These are phyloP conservation scores for Kodamaea jinghongensis DNA, from an alignment of 805 yeast species.

Conservation along the genomic window DNA sequence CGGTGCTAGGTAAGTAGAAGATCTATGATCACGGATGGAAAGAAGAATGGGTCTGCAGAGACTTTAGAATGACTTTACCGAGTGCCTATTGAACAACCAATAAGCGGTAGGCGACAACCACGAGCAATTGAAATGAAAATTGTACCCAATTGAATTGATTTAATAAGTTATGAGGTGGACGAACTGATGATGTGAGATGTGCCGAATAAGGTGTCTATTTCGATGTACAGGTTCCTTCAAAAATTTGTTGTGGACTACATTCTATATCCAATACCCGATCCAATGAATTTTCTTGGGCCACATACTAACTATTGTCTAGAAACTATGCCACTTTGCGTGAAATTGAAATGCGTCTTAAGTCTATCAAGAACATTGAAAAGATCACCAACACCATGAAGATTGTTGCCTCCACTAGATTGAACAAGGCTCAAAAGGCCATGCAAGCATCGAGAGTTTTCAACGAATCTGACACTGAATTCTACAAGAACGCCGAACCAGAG, in stretches of 20 bases:
- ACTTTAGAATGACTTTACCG: background rate
- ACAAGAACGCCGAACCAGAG: constrained; percentile 75
- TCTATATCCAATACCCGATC: too few species aligned
- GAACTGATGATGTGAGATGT: too few species aligned
- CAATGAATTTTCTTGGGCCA: too few species aligned
- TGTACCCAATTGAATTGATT: background rate
- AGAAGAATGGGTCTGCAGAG: background rate
- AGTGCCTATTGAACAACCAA: background rate
- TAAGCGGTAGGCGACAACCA: too few species aligned
- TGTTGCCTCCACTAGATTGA: constrained; percentile 96
- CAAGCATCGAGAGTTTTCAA: constrained; percentile 80
- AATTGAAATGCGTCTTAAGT: constrained; percentile 95
- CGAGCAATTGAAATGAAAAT: background rate
- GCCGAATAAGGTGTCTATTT: too few species aligned
- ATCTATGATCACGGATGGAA: background rate
- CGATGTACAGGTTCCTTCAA: too few species aligned
- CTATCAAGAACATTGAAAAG: constrained; percentile 98
- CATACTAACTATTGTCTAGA: constrained; percentile 45
- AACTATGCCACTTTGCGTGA: constrained; percentile 98
- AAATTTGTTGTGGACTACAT: too few species aligned
- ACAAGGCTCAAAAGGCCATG: constrained; percentile 95
- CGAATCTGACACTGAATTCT: constrained; percentile 75
- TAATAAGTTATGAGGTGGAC: too few species aligned
- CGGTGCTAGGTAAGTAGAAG: constrained; percentile 50
- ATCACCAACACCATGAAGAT: constrained; percentile 99